Evolutionary conservation across 768 basidiomycete genomes (phyloP).

Genomic region (Rhodotorula toruloides): DNA sequence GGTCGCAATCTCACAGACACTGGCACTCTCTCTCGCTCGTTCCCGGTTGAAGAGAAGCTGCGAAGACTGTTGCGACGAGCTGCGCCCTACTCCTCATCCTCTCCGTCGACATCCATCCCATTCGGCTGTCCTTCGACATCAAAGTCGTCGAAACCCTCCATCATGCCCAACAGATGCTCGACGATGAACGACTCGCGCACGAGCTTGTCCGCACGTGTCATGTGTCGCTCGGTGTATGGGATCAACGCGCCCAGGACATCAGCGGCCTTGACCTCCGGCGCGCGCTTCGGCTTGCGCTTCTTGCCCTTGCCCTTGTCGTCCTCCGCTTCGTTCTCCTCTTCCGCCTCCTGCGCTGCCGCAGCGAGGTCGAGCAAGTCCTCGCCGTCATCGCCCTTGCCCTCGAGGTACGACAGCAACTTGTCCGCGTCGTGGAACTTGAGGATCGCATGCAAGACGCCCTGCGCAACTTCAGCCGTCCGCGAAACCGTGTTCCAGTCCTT

Average conservation of each 20-base stretch:
- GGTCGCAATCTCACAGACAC: too few relatives aligned
- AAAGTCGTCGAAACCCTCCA: slow-evolving; percentile 39
- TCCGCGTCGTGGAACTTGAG: slow-evolving; percentile 70
- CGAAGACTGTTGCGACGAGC: too few relatives aligned
- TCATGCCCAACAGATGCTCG: slow-evolving; percentile 51
- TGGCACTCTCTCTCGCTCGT: too few relatives aligned
- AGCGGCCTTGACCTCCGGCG: slow-evolving; percentile 52
- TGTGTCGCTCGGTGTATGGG: slow-evolving; percentile 91
- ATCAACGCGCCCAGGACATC: slow-evolving; percentile 80
- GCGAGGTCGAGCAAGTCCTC: slow-evolving; percentile 35
- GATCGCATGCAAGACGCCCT: slow-evolving; percentile 72
- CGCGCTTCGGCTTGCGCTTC: slow-evolving; percentile 45
- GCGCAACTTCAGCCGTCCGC: slow-evolving; percentile 78
- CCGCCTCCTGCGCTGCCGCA: slow-evolving; percentile 6
- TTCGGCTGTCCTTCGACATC: slow-evolving; percentile 4
- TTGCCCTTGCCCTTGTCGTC: slow-evolving; percentile 31
- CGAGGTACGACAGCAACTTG: slow-evolving; percentile 66
- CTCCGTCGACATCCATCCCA: slow-evolving; percentile 18
- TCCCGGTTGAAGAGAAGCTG: too few relatives aligned
- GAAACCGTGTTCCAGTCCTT: slow-evolving; percentile 93
- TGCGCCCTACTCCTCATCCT: slow-evolving; percentile 9
- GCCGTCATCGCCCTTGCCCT: slow-evolving; percentile 5
- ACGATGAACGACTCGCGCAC: slow-evolving; percentile 94
- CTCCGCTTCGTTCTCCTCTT: slow-evolving; percentile 24
- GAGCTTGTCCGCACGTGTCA: slow-evolving; percentile 72